Evolutionary conservation across 2,329 filamentous ascomycete species (phyloP).

Genomic region (Alternaria ethzedia): DNA sequence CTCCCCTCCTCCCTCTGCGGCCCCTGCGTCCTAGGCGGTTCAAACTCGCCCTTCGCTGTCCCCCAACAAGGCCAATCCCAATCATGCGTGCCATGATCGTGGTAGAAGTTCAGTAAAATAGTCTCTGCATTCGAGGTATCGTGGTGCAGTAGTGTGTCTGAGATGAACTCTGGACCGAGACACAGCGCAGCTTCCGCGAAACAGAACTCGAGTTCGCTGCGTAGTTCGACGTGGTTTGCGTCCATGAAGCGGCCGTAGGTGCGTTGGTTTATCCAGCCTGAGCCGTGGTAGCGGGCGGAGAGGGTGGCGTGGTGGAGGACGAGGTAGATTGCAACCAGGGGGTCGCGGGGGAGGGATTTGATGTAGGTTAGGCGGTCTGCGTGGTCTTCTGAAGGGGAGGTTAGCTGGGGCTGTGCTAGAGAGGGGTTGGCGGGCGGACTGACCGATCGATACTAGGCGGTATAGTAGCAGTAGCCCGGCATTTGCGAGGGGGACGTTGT

Average conservation of each 20-base stretch:
- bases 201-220: slow-evolving; percentile 38
- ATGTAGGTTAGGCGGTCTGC: slow-evolving; percentile 26
- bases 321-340: slow-evolving; percentile 37
- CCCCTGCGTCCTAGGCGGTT: slow-evolving; percentile 37
- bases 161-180: slow-evolving; percentile 34
- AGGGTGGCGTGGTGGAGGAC: slow-evolving; percentile 34
- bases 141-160: slow-evolving; percentile 24
- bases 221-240: slow-evolving; percentile 33
- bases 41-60: slow-evolving; percentile 24
- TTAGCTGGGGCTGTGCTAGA: neutral
- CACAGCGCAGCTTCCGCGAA: slow-evolving; percentile 37
- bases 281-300: slow-evolving; percentile 40
- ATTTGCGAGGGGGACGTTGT: slow-evolving; percentile 37
- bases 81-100: slow-evolving; percentile 33
- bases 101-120: slow-evolving; percentile 37
- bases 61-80: slow-evolving; percentile 33
- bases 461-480: slow-evolving; percentile 38
- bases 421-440: neutral
- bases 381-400: slow-evolving; percentile 14
- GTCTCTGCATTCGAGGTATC: slow-evolving; percentile 20
- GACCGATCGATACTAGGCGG: slow-evolving; percentile 25
- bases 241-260: slow-evolving; percentile 40
- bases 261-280: slow-evolving; percentile 41
- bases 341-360: slow-evolving; percentile 29
- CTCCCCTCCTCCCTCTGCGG: slow-evolving; percentile 21